Evolutionary conservation across 768 basidiomycete species (phyloP).

Genomic region (Pleurotus pulmonarius): DNA sequence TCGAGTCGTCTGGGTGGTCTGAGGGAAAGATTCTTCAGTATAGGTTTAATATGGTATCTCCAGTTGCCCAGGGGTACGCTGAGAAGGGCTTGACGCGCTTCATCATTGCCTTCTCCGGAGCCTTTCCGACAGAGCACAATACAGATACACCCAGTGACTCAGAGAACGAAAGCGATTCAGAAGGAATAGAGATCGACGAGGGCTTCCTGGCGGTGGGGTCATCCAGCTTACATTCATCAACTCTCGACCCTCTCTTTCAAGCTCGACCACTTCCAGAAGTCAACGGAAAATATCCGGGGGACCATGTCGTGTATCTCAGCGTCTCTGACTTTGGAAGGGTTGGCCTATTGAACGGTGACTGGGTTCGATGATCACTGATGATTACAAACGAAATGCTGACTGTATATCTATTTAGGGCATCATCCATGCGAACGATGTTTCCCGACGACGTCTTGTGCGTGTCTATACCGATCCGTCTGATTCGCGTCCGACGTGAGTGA

Average conservation of each 20-base stretch:
- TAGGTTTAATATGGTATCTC: slow-evolving; percentile 58
- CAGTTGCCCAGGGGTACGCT: slow-evolving; percentile 69
- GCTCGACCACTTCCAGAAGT: slow-evolving; percentile 26
- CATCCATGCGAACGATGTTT: slow-evolving; percentile 30
- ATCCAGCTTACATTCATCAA: slow-evolving; percentile 17
- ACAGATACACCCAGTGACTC: slow-evolving; percentile 13
- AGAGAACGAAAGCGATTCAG: slow-evolving; percentile 21
- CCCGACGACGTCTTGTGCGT: slow-evolving; percentile 49
- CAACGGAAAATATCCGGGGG: slow-evolving; percentile 27
- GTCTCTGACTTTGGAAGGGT: slow-evolving; percentile 62
- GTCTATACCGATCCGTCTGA: slow-evolving; percentile 46
- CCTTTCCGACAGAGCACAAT: slow-evolving; percentile 12
- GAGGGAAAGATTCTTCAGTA: slow-evolving; percentile 25
- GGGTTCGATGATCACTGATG: slow-evolving; percentile 43
- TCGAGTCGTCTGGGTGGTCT: neutral
- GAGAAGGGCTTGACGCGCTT: slow-evolving; percentile 47
- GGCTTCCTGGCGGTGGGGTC: slow-evolving; percentile 59
- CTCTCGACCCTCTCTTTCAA: slow-evolving; percentile 10
- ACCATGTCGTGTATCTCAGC: slow-evolving; percentile 60
- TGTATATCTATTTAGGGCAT: slow-evolving; percentile 40
- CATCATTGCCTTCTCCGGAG: slow-evolving; percentile 36
- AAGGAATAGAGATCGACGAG: slow-evolving; percentile 67
- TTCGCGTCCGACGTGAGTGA: slow-evolving; percentile 26
- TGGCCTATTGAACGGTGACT: slow-evolving; percentile 71
- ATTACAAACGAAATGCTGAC: neutral